Percentiles rank a stretch among this genome's conserved stretches.
Evolutionary conservation across 768 basidiomycete genomes (phyloP).

Genomic region (Leucocoprinus sp.): DNA sequence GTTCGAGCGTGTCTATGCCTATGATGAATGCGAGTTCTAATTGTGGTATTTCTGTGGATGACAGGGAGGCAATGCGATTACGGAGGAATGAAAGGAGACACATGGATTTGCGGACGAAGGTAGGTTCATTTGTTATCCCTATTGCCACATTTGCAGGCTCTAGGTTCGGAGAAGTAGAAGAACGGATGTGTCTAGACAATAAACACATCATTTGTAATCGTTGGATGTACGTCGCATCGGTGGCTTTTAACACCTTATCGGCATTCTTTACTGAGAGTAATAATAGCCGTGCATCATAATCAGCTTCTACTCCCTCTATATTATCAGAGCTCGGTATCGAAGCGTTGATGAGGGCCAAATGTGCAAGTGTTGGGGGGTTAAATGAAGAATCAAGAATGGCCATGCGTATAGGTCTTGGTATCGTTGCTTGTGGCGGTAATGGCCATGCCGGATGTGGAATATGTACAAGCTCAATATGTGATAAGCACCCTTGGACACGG

Average conservation of each 20-base stretch:
- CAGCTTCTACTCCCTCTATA: neutral
- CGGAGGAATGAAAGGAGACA: conserved; percentile 46
- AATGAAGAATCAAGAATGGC: conserved; percentile 87
- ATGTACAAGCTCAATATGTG: conserved; percentile 49
- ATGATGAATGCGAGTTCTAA: conserved; percentile 61
- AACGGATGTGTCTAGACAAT: conserved; percentile 38
- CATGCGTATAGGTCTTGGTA: conserved; percentile 34
- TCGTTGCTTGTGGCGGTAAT: conserved; percentile 22
- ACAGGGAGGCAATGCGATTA: conserved; percentile 20
- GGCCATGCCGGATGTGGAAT: conserved; percentile 62
- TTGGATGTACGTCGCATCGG: conserved; percentile 69
- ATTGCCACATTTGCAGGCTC: conserved; percentile 61
- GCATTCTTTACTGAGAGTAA: conserved; percentile 81
- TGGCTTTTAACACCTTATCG: conserved; percentile 66
- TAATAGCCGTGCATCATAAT: conserved; percentile 69
- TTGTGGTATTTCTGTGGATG: conserved; percentile 12
- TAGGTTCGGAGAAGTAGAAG: conserved; percentile 10
- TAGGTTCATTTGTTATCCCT: conserved; percentile 80
- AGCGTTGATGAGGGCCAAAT: conserved; percentile 64
- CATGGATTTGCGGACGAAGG: conserved; percentile 76
- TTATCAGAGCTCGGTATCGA: conserved; percentile 21
- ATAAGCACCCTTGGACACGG: conserved; percentile 11
- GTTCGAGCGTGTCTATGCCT: conserved; percentile 80
- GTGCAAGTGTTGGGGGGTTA: conserved; percentile 86
- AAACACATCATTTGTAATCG: conserved; percentile 82